These are phyloP conservation scores for Penicillium sp. DNA, from an alignment of 2,329 filamentous ascomycete species.

Conservation along the genomic window DNA sequence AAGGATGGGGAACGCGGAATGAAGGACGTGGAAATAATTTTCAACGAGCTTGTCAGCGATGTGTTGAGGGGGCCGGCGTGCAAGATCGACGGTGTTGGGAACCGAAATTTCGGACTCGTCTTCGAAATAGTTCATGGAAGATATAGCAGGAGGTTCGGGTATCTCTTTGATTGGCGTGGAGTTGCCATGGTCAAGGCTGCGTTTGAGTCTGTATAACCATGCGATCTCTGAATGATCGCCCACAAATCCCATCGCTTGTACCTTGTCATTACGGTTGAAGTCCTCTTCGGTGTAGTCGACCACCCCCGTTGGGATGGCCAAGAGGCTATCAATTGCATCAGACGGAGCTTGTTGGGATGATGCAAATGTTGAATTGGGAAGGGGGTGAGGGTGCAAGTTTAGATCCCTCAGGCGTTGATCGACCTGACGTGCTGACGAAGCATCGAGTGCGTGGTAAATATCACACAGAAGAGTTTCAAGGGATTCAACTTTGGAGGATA, in stretches of 20 bases:
- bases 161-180: constrained; percentile 18
- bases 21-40: constrained; percentile 41
- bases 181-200: constrained; percentile 34
- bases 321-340: constrained; percentile 15
- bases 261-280: constrained; percentile 42
- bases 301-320: constrained; percentile 34
- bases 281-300: constrained; percentile 47
- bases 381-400: constrained; percentile 15
- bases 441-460: constrained; percentile 35
- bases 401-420: constrained; percentile 38
- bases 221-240: constrained; percentile 48
- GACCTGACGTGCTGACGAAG: constrained; percentile 35
- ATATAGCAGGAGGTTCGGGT: constrained; percentile 28
- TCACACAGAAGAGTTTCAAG: constrained; percentile 39
- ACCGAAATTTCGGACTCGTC: constrained; percentile 40
- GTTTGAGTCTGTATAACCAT: constrained; percentile 46
- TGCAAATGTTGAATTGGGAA: constrained; percentile 10
- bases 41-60: constrained; percentile 44
- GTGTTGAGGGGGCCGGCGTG: constrained; percentile 37
- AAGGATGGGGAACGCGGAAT: constrained; percentile 46
- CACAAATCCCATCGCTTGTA: constrained; percentile 43
- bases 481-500: constrained; percentile 38
- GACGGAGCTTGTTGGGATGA: neutral
- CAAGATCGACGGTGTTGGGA: constrained; percentile 38
- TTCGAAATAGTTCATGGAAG: constrained; percentile 41